These are phyloP conservation scores for Chaetomiaceae sp. DNA, from an alignment of 2,329 filamentous ascomycete genomes.

Conservation along the genomic window DNA sequence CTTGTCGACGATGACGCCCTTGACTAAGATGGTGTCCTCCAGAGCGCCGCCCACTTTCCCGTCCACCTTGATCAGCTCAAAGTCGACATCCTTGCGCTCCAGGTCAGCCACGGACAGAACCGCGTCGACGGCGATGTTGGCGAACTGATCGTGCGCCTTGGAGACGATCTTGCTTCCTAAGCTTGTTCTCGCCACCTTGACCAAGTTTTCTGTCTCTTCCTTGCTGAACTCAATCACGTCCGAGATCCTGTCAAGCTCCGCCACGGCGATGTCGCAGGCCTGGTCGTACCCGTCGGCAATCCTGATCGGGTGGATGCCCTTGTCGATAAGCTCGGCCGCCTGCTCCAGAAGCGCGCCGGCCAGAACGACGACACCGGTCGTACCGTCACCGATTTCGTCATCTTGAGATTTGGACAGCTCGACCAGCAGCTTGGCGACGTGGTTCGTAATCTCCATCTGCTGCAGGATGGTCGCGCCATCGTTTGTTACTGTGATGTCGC, in stretches of 20 bases:
- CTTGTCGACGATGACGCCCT: slow-evolving; percentile 98
- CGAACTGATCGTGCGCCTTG: slow-evolving; percentile 97
- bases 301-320: slow-evolving; percentile 97
- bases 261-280: slow-evolving; percentile 92
- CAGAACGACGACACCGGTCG: slow-evolving; percentile 93
- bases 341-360: slow-evolving; percentile 93
- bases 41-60: slow-evolving; percentile 93
- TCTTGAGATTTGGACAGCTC: slow-evolving; percentile 98
- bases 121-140: slow-evolving; percentile 93
- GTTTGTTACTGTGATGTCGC: slow-evolving; percentile 98
- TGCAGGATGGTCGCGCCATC: slow-evolving; percentile 95
- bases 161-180: slow-evolving; percentile 98
- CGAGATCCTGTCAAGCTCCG: slow-evolving; percentile 86
- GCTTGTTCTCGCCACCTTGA: slow-evolving; percentile 93
- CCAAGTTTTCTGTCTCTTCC: slow-evolving; percentile 74
- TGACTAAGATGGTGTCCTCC: slow-evolving; percentile 89
- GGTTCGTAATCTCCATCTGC: slow-evolving; percentile 99
- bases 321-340: slow-evolving; percentile 96
- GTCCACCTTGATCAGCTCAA: slow-evolving; percentile 98
- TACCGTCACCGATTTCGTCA: slow-evolving; percentile 97
- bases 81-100: slow-evolving; percentile 94
- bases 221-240: slow-evolving; percentile 82
- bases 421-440: slow-evolving; percentile 93
- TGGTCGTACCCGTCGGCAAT: slow-evolving; percentile 98
- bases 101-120: slow-evolving; percentile 94